Base-by-base conservation (phyloP, 2,329 filamentous ascomycete genomes). In the Penicillium crustosum region DNA sequence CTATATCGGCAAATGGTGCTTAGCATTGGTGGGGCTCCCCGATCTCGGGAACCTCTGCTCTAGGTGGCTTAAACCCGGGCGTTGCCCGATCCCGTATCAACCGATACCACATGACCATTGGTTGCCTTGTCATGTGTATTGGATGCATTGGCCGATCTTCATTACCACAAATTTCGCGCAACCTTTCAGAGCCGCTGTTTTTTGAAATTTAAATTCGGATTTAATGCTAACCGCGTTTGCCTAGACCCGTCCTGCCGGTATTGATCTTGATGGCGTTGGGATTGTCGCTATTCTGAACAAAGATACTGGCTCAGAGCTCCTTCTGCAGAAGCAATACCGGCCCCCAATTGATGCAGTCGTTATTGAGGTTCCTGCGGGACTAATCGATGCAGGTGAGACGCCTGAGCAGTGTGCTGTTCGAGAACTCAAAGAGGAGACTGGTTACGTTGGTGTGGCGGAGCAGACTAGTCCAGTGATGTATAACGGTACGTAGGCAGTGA, bases 401-500 rank as follows among this genome's bases (percentile, higher is more conserved):
- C 80, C 83, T 2, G 79, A 81, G 65, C 78, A 83, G 47, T 83
- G 83, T 47, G 82, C 82, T 13, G 73, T 86, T 12, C 76, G 85
- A 19, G 85, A 87, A 70, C 73, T 87, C 42, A 83, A 79, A 61
- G 85, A 87, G 71, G 85, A 87, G 70, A 87, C 84, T 1, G 85
- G 85, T 21, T 86, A 86, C 67, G 79, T 86, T 63, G 87, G 79
- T 4, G 71, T 75, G 15, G 76, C 74, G 10, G 70, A 76, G 58
- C 57, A 75, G 63, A 75, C 70, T 13, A 78, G 77, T 54, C 69
- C 74, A 49, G 60, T 79, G 12, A 78, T 79, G 75, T 79, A 72
- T 57, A 79, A 79, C 60, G 77, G 77, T 78, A 63, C 13, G 53
- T 52, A 23, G 12, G 17, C 23, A 15, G 8, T 36, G 7, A 1